Base-by-base conservation (phyloP, 2,329 filamentous ascomycete species). In the Byssochlamys sp. region DNA sequence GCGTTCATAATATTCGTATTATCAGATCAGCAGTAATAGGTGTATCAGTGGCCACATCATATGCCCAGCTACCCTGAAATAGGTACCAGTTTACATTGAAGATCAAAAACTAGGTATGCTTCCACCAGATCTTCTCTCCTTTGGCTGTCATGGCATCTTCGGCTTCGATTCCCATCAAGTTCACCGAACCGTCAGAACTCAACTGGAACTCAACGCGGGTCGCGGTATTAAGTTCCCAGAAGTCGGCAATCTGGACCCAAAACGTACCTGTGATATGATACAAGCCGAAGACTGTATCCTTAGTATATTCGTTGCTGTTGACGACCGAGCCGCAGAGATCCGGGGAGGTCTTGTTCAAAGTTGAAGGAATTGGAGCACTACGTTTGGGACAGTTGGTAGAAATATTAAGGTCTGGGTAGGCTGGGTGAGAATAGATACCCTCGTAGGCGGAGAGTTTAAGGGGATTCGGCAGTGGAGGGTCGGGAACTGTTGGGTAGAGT, bases 401-500 rank as follows among this genome's bases (percentile, higher is more conserved):
- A 24, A 53, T 53, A 2, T 25, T 53, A 12, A 53, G 27, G 11
- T 27, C 29, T 4, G 52, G 53, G 45, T 52, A 39, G 2, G 48
- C 51, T 51, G 29, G 54, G 35, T 60, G 57, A 35, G 35, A 39
- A 54, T 57, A 55, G 2, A 54, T 35, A 9, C 55, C 57, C 27
- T 54, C 48, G 35, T 51, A 62, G 14, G 39, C 50, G 12, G 56
- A 58, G 6, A 60, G 45, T 11, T 45, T 31, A 29, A 56, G n/a
- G 33, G 57, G 35, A 19, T 48, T 58, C 27, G 55, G 35, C 48
- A 61, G 31, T 19, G 54, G 57, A 50, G 55, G 58, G 7, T 55
- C 49, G n/a, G 59, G 57, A 5, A 58, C 55, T 14, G 33, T n/a
- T 35, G 59, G 59, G 45, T 60, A 60, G 48, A 60, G 59, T 12